Conservation (phyloP, 805 yeast genomes). For the Candida chilensis region DNA sequence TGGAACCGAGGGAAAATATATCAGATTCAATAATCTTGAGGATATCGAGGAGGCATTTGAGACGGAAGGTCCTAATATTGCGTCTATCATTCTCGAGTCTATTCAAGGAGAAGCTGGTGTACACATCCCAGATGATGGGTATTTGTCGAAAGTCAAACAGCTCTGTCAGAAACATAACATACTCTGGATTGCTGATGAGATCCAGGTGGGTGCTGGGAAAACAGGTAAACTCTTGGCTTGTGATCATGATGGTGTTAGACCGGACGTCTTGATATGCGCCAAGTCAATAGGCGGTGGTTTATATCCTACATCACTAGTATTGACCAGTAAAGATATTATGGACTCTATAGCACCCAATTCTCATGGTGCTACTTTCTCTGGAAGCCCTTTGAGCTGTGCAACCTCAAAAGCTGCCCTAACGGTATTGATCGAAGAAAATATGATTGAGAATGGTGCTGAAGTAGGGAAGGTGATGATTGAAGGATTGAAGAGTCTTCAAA, state of each 20-base stretch:
- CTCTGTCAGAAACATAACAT: constrained; percentile 2
- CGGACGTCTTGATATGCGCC: constrained; percentile 14
- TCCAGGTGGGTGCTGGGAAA: constrained; percentile 1
- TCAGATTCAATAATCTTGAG: constrained; percentile 1
- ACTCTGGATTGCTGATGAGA: constrained; percentile 1
- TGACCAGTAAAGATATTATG: constrained; percentile 10
- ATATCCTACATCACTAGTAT: constrained; percentile 12
- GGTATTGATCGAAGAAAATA: constrained; percentile 13
- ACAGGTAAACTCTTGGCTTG: constrained; percentile 1
- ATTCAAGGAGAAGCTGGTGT: constrained; percentile 3
- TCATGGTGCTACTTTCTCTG: constrained; percentile 17
- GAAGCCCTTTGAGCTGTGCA: constrained; percentile 14
- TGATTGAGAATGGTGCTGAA: constrained; percentile 8
- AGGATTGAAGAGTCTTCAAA: constrained; percentile 7
- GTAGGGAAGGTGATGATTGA: constrained; percentile 6
- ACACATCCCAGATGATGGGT: not conserved
- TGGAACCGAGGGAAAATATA: not conserved
- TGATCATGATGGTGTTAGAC: constrained; percentile 7
- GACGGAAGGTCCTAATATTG: constrained; percentile 1
- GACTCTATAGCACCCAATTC: constrained; percentile 12
- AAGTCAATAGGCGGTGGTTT: constrained; percentile 16
- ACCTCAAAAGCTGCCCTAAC: constrained; percentile 12
- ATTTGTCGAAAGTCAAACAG: constrained; percentile 1
- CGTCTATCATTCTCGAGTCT: constrained; percentile 2
- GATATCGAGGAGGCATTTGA: constrained; percentile 2